Conservation (phyloP, 176 grass and related monocot species). For the Guadua angustifolia region DNA sequence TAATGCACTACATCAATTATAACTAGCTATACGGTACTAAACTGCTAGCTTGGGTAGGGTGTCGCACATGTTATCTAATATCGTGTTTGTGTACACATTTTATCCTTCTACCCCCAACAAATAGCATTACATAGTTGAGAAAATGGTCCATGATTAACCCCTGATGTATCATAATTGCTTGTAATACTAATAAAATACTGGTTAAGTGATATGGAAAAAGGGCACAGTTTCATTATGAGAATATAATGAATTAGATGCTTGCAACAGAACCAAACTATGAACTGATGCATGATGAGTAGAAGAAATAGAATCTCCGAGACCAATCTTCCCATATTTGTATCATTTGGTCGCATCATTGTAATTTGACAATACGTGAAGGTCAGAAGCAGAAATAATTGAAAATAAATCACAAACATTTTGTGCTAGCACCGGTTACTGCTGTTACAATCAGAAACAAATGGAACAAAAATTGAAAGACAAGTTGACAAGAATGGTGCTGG, state of each 20-base stretch:
- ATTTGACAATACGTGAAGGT: background rate
- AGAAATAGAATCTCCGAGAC: background rate
- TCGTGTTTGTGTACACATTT: background rate
- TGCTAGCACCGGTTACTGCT: background rate
- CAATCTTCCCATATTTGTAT: background rate
- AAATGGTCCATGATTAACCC: conserved; percentile 10
- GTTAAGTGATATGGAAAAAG: background rate
- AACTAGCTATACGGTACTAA: background rate
- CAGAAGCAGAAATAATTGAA: background rate
- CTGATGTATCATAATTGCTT: background rate
- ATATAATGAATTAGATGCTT: background rate
- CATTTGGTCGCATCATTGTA: background rate
- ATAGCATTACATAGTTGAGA: background rate
- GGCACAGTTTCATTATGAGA: background rate
- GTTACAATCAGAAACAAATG: background rate
- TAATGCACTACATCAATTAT: background rate
- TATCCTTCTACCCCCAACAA: background rate
- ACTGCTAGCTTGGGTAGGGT: background rate
- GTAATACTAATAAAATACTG: background rate
- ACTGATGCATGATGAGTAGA: background rate
- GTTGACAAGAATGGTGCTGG: background rate
- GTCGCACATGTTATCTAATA: background rate
- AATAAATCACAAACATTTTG: background rate
- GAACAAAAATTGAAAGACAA: background rate
- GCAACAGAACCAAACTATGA: background rate